Conservation (phyloP, 176 grass and related monocot genomes). For the Puccinellia tenuiflora region DNA sequence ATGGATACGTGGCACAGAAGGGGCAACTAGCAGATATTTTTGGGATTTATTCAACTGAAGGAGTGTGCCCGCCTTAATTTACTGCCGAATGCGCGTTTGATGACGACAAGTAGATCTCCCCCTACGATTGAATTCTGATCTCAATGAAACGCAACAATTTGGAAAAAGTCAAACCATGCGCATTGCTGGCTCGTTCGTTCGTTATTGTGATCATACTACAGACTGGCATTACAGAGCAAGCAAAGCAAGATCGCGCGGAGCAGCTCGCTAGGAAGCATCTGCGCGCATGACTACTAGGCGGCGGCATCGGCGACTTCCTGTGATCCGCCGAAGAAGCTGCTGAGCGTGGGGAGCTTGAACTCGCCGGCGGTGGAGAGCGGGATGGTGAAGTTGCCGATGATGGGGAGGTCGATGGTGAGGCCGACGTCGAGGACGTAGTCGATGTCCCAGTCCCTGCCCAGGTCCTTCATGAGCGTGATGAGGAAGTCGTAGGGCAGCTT, state of each 20-base stretch:
- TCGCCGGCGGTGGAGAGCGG: slow-evolving; percentile 60
- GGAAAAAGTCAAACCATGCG: too few relatives aligned
- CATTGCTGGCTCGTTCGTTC: neutral
- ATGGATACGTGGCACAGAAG: neutral
- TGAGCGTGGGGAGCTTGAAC: slow-evolving; percentile 76
- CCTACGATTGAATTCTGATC: too few relatives aligned
- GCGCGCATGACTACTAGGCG: too few relatives aligned
- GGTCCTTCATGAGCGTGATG: slow-evolving; percentile 49
- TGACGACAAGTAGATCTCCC: neutral
- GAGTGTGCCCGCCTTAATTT: neutral
- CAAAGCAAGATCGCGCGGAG: neutral
- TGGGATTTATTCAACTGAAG: neutral
- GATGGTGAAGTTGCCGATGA: slow-evolving; percentile 80
- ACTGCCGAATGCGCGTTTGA: neutral
- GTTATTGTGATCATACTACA: neutral
- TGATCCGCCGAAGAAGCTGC: slow-evolving; percentile 43
- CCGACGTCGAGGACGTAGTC: slow-evolving; percentile 62
- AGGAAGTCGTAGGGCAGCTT: slow-evolving; percentile 81
- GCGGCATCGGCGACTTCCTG: neutral
- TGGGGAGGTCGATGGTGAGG: slow-evolving; percentile 62
- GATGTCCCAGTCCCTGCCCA: slow-evolving; percentile 77
- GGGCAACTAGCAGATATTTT: neutral
- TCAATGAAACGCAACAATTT: neutral
- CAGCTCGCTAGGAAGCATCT: too few relatives aligned
- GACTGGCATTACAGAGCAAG: neutral